Base-by-base conservation (phyloP, 768 basidiomycete species). In the Royoungia palumana region DNA sequence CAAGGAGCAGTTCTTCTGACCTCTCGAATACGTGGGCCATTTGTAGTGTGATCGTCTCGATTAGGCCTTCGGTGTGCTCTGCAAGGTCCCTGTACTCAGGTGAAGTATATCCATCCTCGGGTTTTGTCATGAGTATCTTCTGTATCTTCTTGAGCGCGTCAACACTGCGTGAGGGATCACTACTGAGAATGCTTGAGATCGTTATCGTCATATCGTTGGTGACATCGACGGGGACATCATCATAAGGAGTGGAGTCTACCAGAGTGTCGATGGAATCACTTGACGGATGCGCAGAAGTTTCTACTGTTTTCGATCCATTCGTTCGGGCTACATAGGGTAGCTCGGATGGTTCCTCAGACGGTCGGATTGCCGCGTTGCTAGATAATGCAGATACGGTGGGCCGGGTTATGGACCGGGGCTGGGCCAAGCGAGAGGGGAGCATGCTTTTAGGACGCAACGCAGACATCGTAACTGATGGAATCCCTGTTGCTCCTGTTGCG, bases 131-230 rank as follows among this genome's bases (percentile, higher is more conserved):
- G 20, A 99, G 75, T 52, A 90, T 87, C 63, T 85, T 87, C 64
- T 98, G 94, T 44, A 97, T 80, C 62, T 82, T 87, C 74, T 99
- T 99, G 59, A 99, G 73, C 0, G 93, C 90, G 51, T 98, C 94
- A 22, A 97, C 93, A 59, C 91, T 92, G 22, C 85, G 79, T 19
- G 79, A 71, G 0, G 90, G 80, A 72, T 97, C 92, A 52, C 84
- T 89, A 63, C 89, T 92, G 41, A 94, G 76, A 44, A 95, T 92
- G 49, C 85, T 91, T 24, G 88, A 93, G 52, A 96, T 94, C 3
- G 82, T 85, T 43, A 91, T 74, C 7, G 86, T 82, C 48, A 93
- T 86, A 52, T 83, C 85, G 48, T 82, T 81, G 67, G 66, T 46
- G 52, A 5, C 35, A 38, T 49, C 49, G 25, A 22, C 14, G 59